Percentiles rank a stretch among this genome's conserved stretches.
phyloP scores from a whole-genome alignment of 768 basidiomycete genomes.

The Calocera cornea region DNA sequence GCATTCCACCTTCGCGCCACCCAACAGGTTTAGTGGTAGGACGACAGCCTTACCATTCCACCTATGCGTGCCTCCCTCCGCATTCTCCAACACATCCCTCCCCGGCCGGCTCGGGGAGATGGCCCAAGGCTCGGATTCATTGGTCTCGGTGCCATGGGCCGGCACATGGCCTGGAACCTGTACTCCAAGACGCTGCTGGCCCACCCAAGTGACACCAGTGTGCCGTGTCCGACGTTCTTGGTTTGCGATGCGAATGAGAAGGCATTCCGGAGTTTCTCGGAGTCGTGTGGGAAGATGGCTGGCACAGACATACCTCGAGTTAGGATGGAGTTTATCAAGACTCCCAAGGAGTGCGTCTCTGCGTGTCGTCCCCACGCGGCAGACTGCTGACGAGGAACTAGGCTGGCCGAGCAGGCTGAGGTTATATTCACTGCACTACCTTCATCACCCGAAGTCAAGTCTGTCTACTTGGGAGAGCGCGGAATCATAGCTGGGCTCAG shows the following conservation, averaged over 20 bases:
- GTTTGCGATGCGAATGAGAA: conserved; percentile 66
- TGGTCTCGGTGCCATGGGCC: conserved; percentile 79
- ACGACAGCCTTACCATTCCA: too few species aligned
- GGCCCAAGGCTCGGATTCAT: conserved; percentile 46
- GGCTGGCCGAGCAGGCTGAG: conserved; percentile 19
- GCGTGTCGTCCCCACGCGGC: conserved; percentile 46
- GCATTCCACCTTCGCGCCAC: too few species aligned
- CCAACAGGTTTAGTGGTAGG: too few species aligned
- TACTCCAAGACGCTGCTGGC: conserved; percentile 42
- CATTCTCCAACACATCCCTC: not conserved
- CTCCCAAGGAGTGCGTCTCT: conserved; percentile 58
- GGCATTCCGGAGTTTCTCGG: conserved; percentile 41
- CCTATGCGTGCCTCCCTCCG: not conserved
- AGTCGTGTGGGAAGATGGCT: conserved; percentile 41
- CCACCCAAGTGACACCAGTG: not conserved
- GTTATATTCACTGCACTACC: conserved; percentile 84
- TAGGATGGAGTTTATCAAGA: conserved; percentile 41
- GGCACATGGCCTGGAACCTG: conserved; percentile 73
- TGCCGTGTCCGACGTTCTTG: too few species aligned
- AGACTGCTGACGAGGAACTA: conserved; percentile 12
- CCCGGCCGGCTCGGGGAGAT: not conserved
- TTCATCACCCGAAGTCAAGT: conserved; percentile 72
- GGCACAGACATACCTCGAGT: conserved; percentile 32
- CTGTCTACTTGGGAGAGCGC: conserved; percentile 48
- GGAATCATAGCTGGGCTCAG: conserved; percentile 53